A percentile compares a stretch with the other conserved stretches of the same genome.
Conservation (phyloP, 805 yeast species). For the Pichia pseudocactophila region DNA sequence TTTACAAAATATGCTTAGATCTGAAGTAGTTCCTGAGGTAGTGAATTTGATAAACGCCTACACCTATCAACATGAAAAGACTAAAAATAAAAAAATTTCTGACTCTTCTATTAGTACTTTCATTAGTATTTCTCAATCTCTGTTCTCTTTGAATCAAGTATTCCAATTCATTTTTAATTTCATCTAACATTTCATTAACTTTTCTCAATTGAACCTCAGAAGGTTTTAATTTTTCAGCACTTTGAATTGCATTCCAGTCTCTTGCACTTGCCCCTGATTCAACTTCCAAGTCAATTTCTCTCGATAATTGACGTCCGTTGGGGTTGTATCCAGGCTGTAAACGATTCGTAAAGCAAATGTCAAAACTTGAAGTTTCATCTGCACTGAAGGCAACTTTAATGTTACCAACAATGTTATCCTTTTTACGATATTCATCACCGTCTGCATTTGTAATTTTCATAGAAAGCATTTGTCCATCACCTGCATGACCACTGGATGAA, state of each 20-base stretch:
- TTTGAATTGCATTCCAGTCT: slow-evolving; percentile 94
- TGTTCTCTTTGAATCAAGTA: slow-evolving; percentile 85
- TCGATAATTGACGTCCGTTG: slow-evolving; percentile 30
- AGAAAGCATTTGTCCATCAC: slow-evolving; percentile 81
- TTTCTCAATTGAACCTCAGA: slow-evolving; percentile 83
- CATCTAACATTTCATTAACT: slow-evolving; percentile 78
- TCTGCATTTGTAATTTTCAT: slow-evolving; percentile 62
- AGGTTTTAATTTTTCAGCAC: slow-evolving; percentile 87
- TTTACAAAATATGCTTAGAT: slow-evolving; percentile 68
- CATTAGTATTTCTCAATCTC: slow-evolving; percentile 92
- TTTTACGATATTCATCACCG: slow-evolving; percentile 79
- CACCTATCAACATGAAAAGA: slow-evolving; percentile 56
- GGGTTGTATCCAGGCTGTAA: slow-evolving; percentile 34
- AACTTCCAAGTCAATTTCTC: slow-evolving; percentile 82
- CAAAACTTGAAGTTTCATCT: slow-evolving; percentile 75
- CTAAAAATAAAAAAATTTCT: slow-evolving; percentile 73
- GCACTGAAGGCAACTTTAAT: slow-evolving; percentile 78
- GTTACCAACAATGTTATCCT: slow-evolving; percentile 65
- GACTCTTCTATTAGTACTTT: slow-evolving; percentile 89
- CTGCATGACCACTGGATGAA: slow-evolving; percentile 60
- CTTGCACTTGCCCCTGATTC: slow-evolving; percentile 96
- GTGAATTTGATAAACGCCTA: slow-evolving; percentile 89
- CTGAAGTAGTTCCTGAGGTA: slow-evolving; percentile 90
- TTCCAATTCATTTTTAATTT: slow-evolving; percentile 68
- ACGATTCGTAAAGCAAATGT: slow-evolving; percentile 79